These are phyloP conservation scores for Termitomyces bulborhizus DNA, from an alignment of 768 basidiomycete species.

Conservation along the genomic window DNA sequence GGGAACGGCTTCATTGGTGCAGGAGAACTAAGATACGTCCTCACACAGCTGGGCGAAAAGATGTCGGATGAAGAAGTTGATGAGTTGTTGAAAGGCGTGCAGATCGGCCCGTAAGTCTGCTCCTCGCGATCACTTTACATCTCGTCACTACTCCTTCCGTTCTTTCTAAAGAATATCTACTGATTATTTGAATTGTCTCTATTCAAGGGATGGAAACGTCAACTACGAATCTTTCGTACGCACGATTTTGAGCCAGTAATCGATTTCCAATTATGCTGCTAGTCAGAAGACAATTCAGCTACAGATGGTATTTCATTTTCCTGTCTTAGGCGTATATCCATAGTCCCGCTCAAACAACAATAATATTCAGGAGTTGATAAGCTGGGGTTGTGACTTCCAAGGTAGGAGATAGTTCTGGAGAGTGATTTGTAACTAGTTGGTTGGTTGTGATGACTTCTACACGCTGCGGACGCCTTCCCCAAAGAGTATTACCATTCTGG, in stretches of 20 bases:
- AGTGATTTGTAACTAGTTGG: background rate
- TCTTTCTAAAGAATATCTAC: background rate
- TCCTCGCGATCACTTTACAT: background rate
- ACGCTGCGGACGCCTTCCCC: no score
- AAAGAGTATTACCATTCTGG: no score
- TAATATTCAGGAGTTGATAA: background rate
- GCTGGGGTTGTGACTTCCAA: background rate
- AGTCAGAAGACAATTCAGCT: background rate
- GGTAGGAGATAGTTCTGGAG: background rate
- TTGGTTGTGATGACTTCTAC: no score
- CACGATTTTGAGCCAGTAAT: slow-evolving; percentile 83
- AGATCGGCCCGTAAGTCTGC: slow-evolving; percentile 75
- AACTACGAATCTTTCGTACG: slow-evolving; percentile 97
- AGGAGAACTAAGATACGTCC: slow-evolving; percentile 86
- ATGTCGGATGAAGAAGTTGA: slow-evolving; percentile 98
- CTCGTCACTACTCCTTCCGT: background rate
- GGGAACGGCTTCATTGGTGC: slow-evolving; percentile 90
- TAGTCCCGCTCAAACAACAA: background rate
- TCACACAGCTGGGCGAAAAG: slow-evolving; percentile 97
- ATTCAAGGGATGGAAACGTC: slow-evolving; percentile 83
- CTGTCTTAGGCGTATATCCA: background rate
- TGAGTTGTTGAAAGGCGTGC: slow-evolving; percentile 93
- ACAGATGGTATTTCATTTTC: background rate
- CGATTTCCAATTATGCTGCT: slow-evolving; percentile 3
- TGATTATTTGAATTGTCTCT: background rate